Evolutionary conservation across 2,329 filamentous ascomycete species (phyloP), one percentile per base, ranked within the genome.

Genomic region (Fonsecaea multimorphosa): DNA sequence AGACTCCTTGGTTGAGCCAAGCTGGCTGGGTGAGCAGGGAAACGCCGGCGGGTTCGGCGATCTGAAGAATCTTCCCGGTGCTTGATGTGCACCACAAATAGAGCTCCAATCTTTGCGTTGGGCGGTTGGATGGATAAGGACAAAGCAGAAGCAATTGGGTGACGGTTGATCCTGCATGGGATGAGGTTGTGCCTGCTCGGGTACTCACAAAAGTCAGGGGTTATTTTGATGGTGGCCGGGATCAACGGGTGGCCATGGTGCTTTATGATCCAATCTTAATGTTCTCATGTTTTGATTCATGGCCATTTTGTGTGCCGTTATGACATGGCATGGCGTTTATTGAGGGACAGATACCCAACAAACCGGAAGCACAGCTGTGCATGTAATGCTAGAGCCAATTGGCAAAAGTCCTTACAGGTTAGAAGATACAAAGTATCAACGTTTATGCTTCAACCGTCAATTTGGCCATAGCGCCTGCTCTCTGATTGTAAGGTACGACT

Each of bases 1-100:
- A 58, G 88, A 94, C 62, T 84, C 86, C 68, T 80, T 99, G 65
- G 87, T 97, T 19, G 67, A 72, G 24, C 36, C 52, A 6, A 62
- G 61, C 44, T 72, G 70, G 70, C 64, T 71, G 29, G 70, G 70
- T 49, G 59, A 68, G 40, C 70, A 72, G 40, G 65, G 64, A 27
- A 58, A 66, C 29, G 58, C 62, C 49, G 65, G 62, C 44, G 66
- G 63, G 32, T 66, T 70, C 60, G 70, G 70, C 22, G 68, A 70
- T 36, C 46, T 68, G 32, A 65, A 65, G 36, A 72, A 72, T 34
- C 64, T 72, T 3, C 70, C 70, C 7, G 56, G 54, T 32, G 68
- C 66, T 34, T 69, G 55, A 58, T 24, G 22, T 14, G 3, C 8
- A 12, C 19, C 11, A 49, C 9, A 49, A 9, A 27, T 9, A 7